Evolutionary conservation across 176 grass and related monocot genomes (phyloP), one percentile per base, ranked within the genome.

Genomic region (maize (Zea mays)): DNA sequence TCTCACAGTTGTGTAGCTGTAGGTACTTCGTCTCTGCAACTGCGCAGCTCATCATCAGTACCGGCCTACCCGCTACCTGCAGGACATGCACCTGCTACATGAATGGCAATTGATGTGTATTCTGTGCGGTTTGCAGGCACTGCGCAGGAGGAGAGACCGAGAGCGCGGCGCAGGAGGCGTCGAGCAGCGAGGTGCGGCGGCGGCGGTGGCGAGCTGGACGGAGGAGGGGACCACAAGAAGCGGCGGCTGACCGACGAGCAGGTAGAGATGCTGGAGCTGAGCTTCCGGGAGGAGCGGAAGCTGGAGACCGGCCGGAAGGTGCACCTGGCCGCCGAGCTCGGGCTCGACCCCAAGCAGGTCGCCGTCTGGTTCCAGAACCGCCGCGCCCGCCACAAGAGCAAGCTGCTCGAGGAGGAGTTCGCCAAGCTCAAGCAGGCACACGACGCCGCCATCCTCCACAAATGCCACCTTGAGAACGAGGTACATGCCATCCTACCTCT

Each of bases 291-390:
- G 85, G 96, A 99, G 85, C 69, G 87, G 15, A 99, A 99, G 81
- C 81, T 99, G 65, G 96, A 99, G 83, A 92, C 88, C 6, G 90
- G 92, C 48, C 74, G 96, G 64, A 99, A 99, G 87, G 85, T 99
- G 41, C 86, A 85, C 74, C 87, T 99, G 0, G 96, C 96, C 37
- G 7, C 77, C 33, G 96, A 90, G 83, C 87, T 99, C 33, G 85
- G 96, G 3, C 92, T 99, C 50, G 96, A 95, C 71, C 96, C 92
- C 2, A 99, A 99, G 85, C 96, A 99, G 74, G 87, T 99, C 7
- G 96, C 96, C 33, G 92, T 99, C 10, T 99, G 96, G 96, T 99
- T 99, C 78, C 96, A 99, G 90, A 99, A 99, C 75, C 89, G 96
- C 54, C 90, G 96, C 19, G 92, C 96, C 1, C 84, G 96, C 49